A percentile compares a stretch with the other conserved stretches of the same genome.
Conservation (phyloP, 345 rosid genomes). For the Populus ilicifolia region DNA sequence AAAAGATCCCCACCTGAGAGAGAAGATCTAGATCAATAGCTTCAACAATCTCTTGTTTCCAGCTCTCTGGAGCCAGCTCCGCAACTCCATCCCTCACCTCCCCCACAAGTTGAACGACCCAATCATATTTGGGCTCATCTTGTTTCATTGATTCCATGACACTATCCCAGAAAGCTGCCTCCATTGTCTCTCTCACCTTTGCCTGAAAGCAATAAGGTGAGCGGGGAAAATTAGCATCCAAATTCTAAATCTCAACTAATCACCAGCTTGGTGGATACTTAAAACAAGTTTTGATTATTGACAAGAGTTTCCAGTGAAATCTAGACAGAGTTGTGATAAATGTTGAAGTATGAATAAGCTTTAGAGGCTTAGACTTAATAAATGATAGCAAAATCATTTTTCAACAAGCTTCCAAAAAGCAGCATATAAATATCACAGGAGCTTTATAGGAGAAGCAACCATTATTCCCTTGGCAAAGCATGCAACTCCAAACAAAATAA, state of each 20-base stretch:
- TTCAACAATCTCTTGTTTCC: conserved; percentile 70
- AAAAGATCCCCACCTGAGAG: conserved; percentile 50
- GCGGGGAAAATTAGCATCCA: neutral
- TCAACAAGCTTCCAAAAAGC: too few relatives aligned
- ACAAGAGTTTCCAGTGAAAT: neutral
- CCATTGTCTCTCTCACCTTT: conserved; percentile 70
- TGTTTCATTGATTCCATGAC: conserved; percentile 61
- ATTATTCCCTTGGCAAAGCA: neutral
- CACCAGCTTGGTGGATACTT: neutral
- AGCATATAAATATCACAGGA: too few relatives aligned
- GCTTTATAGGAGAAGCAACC: neutral
- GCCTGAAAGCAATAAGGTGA: conserved; percentile 35
- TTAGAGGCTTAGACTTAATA: neutral
- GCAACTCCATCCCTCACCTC: conserved; percentile 88
- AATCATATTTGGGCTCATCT: conserved; percentile 57
- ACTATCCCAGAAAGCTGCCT: conserved; percentile 87
- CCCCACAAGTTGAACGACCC: conserved; percentile 65
- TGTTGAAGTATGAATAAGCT: neutral
- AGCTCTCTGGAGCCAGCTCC: conserved; percentile 77
- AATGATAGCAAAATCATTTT: neutral
- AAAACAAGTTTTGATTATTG: neutral
- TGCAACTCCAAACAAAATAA: neutral
- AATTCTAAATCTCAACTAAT: neutral
- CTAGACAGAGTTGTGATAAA: neutral
- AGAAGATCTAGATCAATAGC: conserved; percentile 73